These are phyloP conservation scores for Knoxdaviesia proteae DNA, from an alignment of 2,329 filamentous ascomycete genomes.

Conservation along the genomic window DNA sequence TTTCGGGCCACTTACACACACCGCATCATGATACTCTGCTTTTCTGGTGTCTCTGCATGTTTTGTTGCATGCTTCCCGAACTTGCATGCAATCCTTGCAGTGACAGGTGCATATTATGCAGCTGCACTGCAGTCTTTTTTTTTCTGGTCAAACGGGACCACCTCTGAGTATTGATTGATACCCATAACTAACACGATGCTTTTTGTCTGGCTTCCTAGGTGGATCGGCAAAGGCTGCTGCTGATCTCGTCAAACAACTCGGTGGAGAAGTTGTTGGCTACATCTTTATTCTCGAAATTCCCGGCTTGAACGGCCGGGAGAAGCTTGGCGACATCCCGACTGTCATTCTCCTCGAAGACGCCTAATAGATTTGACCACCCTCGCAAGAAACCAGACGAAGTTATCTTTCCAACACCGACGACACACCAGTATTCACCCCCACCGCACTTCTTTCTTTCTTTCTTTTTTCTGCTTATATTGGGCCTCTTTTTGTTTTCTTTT, in stretches of 20 bases:
- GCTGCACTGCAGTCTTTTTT: too few relatives aligned
- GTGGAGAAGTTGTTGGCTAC: slow-evolving; percentile 71
- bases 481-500: too few relatives aligned
- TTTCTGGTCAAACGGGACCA: too few relatives aligned
- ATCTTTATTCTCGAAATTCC: slow-evolving; percentile 92
- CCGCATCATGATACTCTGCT: too few relatives aligned
- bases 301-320: slow-evolving; percentile 77
- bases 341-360: slow-evolving; percentile 54
- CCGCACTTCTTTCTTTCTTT: background rate
- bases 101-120: too few relatives aligned
- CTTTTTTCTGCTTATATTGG: background rate
- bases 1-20: background rate
- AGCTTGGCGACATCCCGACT: slow-evolving; percentile 60
- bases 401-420: too few relatives aligned
- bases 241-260: slow-evolving; percentile 66
- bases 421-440: background rate
- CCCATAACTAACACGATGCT: background rate
- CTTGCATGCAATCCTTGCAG: too few relatives aligned
- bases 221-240: slow-evolving; percentile 80
- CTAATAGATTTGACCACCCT: slow-evolving; percentile 7
- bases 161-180: background rate
- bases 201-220: slow-evolving; percentile 28
- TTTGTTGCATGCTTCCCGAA: too few relatives aligned
- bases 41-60: too few relatives aligned
- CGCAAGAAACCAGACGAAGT: too few relatives aligned